Percentiles rank a stretch among this genome's conserved stretches.
Evolutionary conservation across 305 asterid genomes (phyloP).

Genomic region (Fraxinus dipetala): DNA sequence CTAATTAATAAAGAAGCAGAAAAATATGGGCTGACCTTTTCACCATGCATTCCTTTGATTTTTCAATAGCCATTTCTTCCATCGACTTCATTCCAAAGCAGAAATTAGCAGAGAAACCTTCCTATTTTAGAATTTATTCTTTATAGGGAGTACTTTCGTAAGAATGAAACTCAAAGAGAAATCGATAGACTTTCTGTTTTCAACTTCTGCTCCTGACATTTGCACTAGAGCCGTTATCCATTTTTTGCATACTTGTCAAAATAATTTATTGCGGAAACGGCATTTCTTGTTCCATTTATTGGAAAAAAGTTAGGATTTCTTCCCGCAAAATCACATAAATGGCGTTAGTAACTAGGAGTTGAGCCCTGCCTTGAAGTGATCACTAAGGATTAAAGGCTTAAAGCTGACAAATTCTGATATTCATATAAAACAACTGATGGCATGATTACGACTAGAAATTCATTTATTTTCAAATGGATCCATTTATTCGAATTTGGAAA

Average conservation of each 20-base stretch:
- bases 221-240: not conserved
- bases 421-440: too few relatives aligned
- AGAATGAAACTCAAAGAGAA: not conserved
- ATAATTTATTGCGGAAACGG: not conserved
- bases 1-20: not conserved
- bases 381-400: not conserved
- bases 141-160: not conserved
- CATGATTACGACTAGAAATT: too few relatives aligned
- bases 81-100: conserved; percentile 13
- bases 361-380: not conserved
- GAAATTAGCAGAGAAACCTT: conserved; percentile 1
- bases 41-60: conserved; percentile 16
- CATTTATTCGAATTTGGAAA: too few relatives aligned
- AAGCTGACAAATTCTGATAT: not conserved
- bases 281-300: not conserved
- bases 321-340: not conserved
- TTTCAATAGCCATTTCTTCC: conserved; percentile 20
- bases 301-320: not conserved
- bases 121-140: not conserved
- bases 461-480: too few relatives aligned
- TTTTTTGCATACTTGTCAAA: not conserved
- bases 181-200: not conserved
- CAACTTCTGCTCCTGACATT: not conserved
- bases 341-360: not conserved
- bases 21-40: conserved; percentile 25